Base-by-base conservation (phyloP, 306 rosid genomes). In the Rosa lucieae region DNA sequence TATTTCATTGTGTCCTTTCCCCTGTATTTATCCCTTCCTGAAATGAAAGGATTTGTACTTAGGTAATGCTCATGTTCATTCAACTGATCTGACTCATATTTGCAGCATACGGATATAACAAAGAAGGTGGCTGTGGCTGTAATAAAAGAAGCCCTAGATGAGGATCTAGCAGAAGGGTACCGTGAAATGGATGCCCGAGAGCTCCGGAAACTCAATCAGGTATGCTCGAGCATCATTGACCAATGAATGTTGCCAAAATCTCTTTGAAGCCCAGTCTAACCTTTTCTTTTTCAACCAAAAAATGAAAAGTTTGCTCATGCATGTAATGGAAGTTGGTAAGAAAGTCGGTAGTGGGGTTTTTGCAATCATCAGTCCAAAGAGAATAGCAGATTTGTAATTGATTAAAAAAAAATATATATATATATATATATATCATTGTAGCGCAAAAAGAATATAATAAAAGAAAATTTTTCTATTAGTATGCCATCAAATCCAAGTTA, bases 101-200 rank as follows among this genome's bases (percentile, higher is more conserved):
- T 84, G 84, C 92, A 96, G 99, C 80, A 96, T 96, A 77, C 90
- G 99, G 98, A 93, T 84, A 96, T 96, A 74, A 96, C 99, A 8
- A 87, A 90, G 92, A 86, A 83, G 89, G 91, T 96, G 67, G 98
- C 99, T 53, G 88, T 97, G 40, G 96, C 99, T 86, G 97, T 96
- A 79, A 82, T 96, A 81, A 86, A 86, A 82, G 99, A 96, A 87
- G 96, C 99, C 51, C 63, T 96, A 77, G 91, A 80, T 74, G 99
- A 96, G 86, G 97, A 93, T 81, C 89, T 96, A 73, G 99, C 88
- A 0, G 99, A 93, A 88, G 99, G 99, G 59, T 84, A 91, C 80
- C 93, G 92, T 7, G 90, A 73, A 67, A 88, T 96, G 85, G 98
- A 96, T 79, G 92, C 91, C 67, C 91, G 94, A 76, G 99, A 96